Percentiles rank a stretch among this genome's conserved stretches.
phyloP scores from a whole-genome alignment of 2,329 filamentous ascomycete genomes.

The Colletotrichum phormii region DNA sequence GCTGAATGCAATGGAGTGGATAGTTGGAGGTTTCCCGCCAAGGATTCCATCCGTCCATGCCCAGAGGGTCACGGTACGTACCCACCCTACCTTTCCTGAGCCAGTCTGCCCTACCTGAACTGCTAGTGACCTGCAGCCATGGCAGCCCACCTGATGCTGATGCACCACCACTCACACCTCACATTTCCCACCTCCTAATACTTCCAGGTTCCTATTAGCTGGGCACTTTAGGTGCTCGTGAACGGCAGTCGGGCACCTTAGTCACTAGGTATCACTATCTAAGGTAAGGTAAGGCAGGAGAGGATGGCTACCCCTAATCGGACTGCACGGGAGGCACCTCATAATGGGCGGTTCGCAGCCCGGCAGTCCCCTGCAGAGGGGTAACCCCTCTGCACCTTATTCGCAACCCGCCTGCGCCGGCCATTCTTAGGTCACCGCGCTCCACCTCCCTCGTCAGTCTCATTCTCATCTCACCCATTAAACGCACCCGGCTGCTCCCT shows the following conservation, averaged over 20 bases:
- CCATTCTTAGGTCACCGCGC: slow-evolving; percentile 2
- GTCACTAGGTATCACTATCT: neutral
- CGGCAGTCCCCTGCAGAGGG: slow-evolving; percentile 29
- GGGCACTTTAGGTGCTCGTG: no score
- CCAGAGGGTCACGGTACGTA: slow-evolving; percentile 32
- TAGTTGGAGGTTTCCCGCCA: slow-evolving; percentile 36
- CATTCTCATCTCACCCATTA: neutral
- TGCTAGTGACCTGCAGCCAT: slow-evolving; percentile 8
- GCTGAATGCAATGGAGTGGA: slow-evolving; percentile 35
- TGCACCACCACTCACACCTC: neutral
- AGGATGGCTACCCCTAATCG: neutral
- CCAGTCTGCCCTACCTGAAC: neutral
- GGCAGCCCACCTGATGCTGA: neutral
- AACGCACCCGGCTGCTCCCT: neutral
- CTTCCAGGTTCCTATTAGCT: neutral
- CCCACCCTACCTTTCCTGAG: neutral
- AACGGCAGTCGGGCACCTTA: neutral
- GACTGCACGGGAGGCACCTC: neutral
- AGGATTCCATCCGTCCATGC: slow-evolving; percentile 15
- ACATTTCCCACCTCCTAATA: neutral
- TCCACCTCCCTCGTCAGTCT: slow-evolving; percentile 5
- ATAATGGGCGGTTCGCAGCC: slow-evolving; percentile 8
- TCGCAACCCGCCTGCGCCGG: slow-evolving; percentile 23
- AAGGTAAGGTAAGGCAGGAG: no score
- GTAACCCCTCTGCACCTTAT: slow-evolving; percentile 33